Conservation (phyloP, 352 stramenopile genomes). For the Phytophthora ohioensis region DNA sequence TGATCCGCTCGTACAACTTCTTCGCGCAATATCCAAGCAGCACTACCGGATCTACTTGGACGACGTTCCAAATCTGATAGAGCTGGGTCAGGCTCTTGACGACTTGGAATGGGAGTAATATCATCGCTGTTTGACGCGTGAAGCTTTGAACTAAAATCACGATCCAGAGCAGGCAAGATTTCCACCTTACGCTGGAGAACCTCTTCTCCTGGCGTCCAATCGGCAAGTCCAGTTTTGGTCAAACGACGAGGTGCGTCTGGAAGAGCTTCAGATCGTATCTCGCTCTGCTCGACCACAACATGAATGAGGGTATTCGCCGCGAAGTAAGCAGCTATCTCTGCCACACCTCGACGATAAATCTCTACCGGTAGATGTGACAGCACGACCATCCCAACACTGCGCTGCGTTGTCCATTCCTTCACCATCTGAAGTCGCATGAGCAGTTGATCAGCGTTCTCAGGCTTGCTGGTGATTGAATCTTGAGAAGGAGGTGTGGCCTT, state of each 20-base stretch:
- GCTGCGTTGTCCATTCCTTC: slow-evolving; percentile 33
- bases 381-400: slow-evolving; percentile 23
- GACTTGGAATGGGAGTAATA: slow-evolving; percentile 25
- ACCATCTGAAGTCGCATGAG: slow-evolving; percentile 27
- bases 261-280: slow-evolving; percentile 19
- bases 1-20: slow-evolving; percentile 10
- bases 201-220: slow-evolving; percentile 33
- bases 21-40: slow-evolving; percentile 24
- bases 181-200: slow-evolving; percentile 36
- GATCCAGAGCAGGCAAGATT: slow-evolving; percentile 35
- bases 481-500: slow-evolving; percentile 14
- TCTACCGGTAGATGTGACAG: slow-evolving; percentile 33
- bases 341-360: slow-evolving; percentile 31
- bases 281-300: slow-evolving; percentile 12
- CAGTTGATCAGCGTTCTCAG: slow-evolving; percentile 21
- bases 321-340: slow-evolving; percentile 30
- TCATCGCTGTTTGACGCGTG: slow-evolving; percentile 17
- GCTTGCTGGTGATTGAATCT: slow-evolving; percentile 1
- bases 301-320: slow-evolving; percentile 22
- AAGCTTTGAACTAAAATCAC: not conserved
- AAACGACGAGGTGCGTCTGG: slow-evolving; percentile 12
- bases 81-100: slow-evolving; percentile 15
- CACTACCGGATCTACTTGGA: slow-evolving; percentile 11
- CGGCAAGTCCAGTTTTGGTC: slow-evolving; percentile 12
- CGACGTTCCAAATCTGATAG: slow-evolving; percentile 2